Evolutionary conservation across 108 stramenopile species (phyloP), one percentile per base, ranked within the genome.

Genomic region (Fragilariopsis cylindrus): DNA sequence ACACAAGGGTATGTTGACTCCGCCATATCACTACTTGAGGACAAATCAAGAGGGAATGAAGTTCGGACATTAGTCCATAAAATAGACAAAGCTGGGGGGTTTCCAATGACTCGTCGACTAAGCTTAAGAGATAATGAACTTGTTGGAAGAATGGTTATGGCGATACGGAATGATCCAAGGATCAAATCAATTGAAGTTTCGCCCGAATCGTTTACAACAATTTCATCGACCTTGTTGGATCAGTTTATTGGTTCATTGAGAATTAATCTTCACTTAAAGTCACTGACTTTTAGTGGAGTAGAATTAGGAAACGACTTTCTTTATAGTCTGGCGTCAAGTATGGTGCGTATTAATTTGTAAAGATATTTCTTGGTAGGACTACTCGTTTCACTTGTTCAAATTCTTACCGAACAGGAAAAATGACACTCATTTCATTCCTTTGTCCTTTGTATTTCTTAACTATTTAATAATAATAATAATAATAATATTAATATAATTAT

Each of bases 261-360:
- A 42, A 70, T 72, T 4, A 84, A 84, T 71, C 49, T 76, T 7
- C 74, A 79, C 47, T 57, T 84, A n/a, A 72, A 57, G 47, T 71
- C 52, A 4, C 47, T 84, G 13, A 60, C 69, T n/a, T 69, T 84
- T 39, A 70, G 72, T 42, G 70, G 70, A 13, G 58, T 75, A 13
- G 77, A 84, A 42, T 71, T 84, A 4, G 82, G 78, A 5, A 84
- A 84, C 63, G 75, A 72, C 18, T 78, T 84, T 48, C 56, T 84
- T 12, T 79, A 68, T 47, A 56, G 62, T 21, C 48, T 84, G 41
- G 78, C 78, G 3, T 45, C 74, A 13, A 57, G 63, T 16, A 70
- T 84, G 63, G 30, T 30, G 30, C 30, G 30, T 30, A 30, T 30
- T 2, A 30, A 30, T 30, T 30, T 30, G 30, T 30, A 30, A 30